phyloP scores from a whole-genome alignment of 768 basidiomycete genomes.

The Podaxis sp. region DNA sequence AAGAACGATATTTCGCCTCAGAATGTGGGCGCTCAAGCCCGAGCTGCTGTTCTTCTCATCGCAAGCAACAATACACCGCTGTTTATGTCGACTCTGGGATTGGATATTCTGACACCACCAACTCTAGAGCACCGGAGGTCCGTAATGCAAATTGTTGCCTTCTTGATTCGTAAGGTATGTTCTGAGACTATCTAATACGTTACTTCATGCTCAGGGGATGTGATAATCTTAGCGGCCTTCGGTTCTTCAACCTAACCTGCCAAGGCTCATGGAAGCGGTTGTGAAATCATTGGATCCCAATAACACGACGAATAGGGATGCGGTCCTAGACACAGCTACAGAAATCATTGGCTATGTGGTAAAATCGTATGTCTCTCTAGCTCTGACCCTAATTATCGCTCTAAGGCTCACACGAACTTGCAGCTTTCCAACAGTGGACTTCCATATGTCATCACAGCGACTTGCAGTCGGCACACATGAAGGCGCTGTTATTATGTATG shows the following conservation, averaged over 20 bases:
- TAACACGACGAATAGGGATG: conserved; percentile 69
- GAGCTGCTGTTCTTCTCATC: conserved; percentile 81
- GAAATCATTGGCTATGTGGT: conserved; percentile 96
- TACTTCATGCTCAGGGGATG: not conserved
- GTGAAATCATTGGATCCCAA: conserved; percentile 97
- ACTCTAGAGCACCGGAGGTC: conserved; percentile 78
- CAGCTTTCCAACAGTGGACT: conserved; percentile 93
- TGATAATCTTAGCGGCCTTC: conserved; percentile 61
- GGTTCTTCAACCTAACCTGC: conserved; percentile 80
- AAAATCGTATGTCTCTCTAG: conserved; percentile 58
- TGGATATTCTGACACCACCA: conserved; percentile 82
- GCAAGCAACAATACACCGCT: conserved; percentile 80
- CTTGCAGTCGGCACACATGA: conserved; percentile 93
- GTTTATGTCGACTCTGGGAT: conserved; percentile 91
- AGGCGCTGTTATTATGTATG: conserved; percentile 94
- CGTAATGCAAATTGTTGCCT: conserved; percentile 91
- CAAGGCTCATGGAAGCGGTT: conserved; percentile 88
- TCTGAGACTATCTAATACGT: not conserved
- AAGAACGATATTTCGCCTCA: conserved; percentile 71
- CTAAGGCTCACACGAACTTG: not conserved
- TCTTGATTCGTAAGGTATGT: conserved; percentile 83
- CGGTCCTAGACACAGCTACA: conserved; percentile 87
- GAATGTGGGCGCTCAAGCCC: conserved; percentile 74
- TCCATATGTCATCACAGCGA: conserved; percentile 83
- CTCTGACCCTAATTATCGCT: not conserved